Conservation (phyloP, 2,329 filamentous ascomycete species). For the Keithomyces neogunnii region DNA sequence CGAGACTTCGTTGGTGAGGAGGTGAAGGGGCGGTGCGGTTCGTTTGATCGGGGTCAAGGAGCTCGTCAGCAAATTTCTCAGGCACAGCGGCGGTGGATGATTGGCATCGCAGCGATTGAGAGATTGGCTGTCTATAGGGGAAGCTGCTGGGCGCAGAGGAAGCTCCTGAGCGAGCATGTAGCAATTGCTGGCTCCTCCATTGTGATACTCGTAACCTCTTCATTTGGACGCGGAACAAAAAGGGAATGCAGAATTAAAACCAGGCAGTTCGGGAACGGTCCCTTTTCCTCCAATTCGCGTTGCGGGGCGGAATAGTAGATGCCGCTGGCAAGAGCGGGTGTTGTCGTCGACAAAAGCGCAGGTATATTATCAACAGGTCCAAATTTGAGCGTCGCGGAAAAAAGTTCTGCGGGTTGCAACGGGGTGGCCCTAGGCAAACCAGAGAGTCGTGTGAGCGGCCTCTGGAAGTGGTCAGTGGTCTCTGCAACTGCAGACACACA, state of each 20-base stretch:
- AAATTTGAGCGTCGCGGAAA: slow-evolving; percentile 2
- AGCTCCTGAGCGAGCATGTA: slow-evolving; percentile 24
- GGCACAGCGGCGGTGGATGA: slow-evolving; percentile 22
- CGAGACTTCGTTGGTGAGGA: slow-evolving; percentile 53
- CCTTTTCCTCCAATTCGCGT: background rate
- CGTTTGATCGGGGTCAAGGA: slow-evolving; percentile 11
- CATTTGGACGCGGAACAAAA: slow-evolving; percentile 19
- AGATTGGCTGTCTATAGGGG: slow-evolving; percentile 17
- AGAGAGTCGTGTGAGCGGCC: slow-evolving; percentile 10
- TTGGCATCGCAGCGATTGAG: slow-evolving; percentile 19
- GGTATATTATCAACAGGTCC: background rate
- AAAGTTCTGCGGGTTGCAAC: slow-evolving; percentile 5
- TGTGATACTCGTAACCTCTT: slow-evolving; percentile 33
- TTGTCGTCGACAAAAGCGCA: background rate
- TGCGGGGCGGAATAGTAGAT: background rate
- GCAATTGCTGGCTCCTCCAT: slow-evolving; percentile 31
- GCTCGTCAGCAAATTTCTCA: slow-evolving; percentile 14
- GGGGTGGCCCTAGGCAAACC: background rate
- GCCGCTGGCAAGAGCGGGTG: slow-evolving; percentile 3
- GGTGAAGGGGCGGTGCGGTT: slow-evolving; percentile 52
- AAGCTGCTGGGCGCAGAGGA: slow-evolving; percentile 7
- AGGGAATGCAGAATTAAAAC: background rate
- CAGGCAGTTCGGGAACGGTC: background rate
- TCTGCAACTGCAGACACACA: background rate
- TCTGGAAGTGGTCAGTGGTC: background rate